phyloP scores from a whole-genome alignment of 441 rosid species.

The Populus hybrid region DNA sequence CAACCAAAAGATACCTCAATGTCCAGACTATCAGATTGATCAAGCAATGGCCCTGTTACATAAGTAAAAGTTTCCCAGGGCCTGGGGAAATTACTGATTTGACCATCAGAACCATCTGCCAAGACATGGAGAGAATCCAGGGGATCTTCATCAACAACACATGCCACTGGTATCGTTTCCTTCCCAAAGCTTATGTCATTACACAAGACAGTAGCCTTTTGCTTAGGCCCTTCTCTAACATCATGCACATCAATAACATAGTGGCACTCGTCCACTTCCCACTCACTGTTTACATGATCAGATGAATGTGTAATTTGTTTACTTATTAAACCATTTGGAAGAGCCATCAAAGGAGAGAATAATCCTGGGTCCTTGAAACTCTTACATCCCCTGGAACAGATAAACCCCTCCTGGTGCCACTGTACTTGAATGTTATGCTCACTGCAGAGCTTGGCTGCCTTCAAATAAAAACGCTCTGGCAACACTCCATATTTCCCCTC shows the following conservation, averaged over 20 bases:
- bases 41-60: constrained; percentile 52
- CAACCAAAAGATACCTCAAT: constrained; percentile 52
- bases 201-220: constrained; percentile 53
- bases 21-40: constrained; percentile 46
- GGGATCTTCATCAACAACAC: constrained; percentile 67
- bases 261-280: constrained; percentile 90
- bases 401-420: constrained; percentile 84
- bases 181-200: constrained; percentile 85
- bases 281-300: constrained; percentile 33
- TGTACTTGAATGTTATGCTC: constrained; percentile 75
- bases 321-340: constrained; percentile 32
- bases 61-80: constrained; percentile 88
- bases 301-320: constrained; percentile 25
- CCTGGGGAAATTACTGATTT: constrained; percentile 35
- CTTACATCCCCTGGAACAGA: constrained; percentile 85
- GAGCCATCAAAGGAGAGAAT: constrained; percentile 40
- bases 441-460: constrained; percentile 95
- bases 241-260: constrained; percentile 61
- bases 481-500: constrained; percentile 73
- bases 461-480: constrained; percentile 75
- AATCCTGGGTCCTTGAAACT: constrained; percentile 40
- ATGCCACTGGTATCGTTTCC: constrained; percentile 68
- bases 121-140: constrained; percentile 34
- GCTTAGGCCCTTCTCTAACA: constrained; percentile 44
- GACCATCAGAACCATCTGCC: constrained; percentile 30